Conservation (phyloP, 139 green algal species). For the Trebouxia sp. region DNA sequence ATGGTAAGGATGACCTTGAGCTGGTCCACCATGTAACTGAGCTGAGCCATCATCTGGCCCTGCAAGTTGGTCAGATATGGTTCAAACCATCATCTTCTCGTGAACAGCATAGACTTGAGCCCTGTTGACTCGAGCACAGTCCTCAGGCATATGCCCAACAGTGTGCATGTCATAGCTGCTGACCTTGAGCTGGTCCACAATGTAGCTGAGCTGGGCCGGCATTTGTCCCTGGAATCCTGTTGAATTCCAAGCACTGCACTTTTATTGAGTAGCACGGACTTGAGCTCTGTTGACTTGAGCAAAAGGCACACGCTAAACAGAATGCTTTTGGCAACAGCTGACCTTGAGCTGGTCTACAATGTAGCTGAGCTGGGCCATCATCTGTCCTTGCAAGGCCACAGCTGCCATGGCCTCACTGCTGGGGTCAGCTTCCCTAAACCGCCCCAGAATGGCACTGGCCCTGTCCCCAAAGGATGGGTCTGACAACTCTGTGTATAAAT, state of each 20-base stretch:
- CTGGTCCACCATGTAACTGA: conserved; percentile 60
- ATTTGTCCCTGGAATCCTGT: conserved; percentile 81
- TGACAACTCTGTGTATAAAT: conserved; percentile 86
- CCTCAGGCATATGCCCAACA: not conserved
- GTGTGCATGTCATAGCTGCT: too few relatives aligned
- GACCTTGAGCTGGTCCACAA: conserved; percentile 63
- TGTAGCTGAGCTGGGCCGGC: conserved; percentile 59
- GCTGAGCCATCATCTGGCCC: conserved; percentile 65
- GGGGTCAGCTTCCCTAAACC: conserved; percentile 38
- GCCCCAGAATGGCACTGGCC: conserved; percentile 52
- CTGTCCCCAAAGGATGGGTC: conserved; percentile 71
- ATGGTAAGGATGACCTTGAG: too few relatives aligned
- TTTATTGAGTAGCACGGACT: not conserved
- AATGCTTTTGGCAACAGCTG: too few relatives aligned
- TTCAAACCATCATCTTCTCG: too few relatives aligned
- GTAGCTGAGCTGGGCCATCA: conserved; percentile 69
- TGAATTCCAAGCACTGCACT: too few relatives aligned
- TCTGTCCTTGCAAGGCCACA: conserved; percentile 73
- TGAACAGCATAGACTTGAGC: not conserved
- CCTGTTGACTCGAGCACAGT: too few relatives aligned
- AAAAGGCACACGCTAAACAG: not conserved
- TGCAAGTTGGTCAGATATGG: too few relatives aligned
- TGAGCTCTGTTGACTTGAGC: too few relatives aligned
- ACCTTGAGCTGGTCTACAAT: conserved; percentile 66
- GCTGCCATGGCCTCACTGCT: conserved; percentile 9